These are phyloP conservation scores for Jasminum sambac DNA, from an alignment of 257 asterid genomes.

Conservation along the genomic window DNA sequence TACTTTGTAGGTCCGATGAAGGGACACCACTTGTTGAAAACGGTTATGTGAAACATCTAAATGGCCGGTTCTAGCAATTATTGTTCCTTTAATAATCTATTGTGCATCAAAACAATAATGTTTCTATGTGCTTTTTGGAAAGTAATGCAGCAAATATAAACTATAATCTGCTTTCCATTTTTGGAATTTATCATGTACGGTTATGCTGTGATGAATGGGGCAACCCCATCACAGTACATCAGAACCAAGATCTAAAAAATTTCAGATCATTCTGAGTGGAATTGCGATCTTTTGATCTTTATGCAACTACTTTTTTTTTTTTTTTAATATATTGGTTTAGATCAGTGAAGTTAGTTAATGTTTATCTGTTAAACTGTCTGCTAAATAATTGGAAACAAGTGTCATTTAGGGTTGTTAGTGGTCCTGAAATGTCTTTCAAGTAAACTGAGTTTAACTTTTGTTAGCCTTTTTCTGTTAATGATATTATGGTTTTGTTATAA, in stretches of 20 bases:
- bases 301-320: background rate
- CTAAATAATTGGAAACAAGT: background rate
- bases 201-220: background rate
- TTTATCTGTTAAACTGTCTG: conserved; percentile 2
- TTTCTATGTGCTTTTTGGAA: background rate
- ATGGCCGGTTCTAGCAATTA: background rate
- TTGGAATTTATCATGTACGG: too few relatives aligned
- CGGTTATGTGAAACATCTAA: conserved; percentile 7
- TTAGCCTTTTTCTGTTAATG: background rate
- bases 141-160: background rate
- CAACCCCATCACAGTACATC: conserved; percentile 2
- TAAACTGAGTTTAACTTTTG: background rate
- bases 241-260: background rate
- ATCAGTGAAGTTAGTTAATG: background rate
- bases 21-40: background rate
- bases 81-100: background rate
- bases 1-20: conserved; percentile 2
- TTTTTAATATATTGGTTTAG: too few relatives aligned
- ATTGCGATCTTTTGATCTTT: background rate
- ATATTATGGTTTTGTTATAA: background rate
- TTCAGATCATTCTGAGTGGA: background rate
- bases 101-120: background rate
- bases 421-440: background rate
- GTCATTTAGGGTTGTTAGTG: background rate
- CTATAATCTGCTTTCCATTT: background rate